Percentiles rank a stretch among this genome's conserved stretches.
Evolutionary conservation across 1,284 basidiomycete species (phyloP).

Genomic region (Leccinum fuscescens): DNA sequence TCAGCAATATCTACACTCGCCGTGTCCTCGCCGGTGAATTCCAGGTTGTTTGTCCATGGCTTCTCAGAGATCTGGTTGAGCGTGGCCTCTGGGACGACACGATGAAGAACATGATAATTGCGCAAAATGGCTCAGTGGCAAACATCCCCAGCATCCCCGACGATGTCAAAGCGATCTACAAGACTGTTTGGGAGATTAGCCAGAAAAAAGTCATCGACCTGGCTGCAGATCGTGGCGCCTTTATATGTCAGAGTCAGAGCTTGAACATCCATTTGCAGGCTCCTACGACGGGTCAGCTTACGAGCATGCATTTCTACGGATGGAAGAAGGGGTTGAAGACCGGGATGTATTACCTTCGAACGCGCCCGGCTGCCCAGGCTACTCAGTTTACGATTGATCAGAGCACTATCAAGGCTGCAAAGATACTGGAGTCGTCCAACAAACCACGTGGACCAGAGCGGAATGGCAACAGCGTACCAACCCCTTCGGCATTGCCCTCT

Average conservation of each 20-base stretch:
- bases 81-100: conserved; percentile 95
- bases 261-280: conserved; percentile 93
- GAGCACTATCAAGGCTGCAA: conserved; percentile 73
- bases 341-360: conserved; percentile 96
- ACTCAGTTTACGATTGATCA: conserved; percentile 98
- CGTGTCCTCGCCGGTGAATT: conserved; percentile 99
- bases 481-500: conserved; percentile 38
- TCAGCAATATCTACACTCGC: conserved; percentile 96
- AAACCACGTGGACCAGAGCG: conserved; percentile 18
- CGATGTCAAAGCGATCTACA: conserved; percentile 94
- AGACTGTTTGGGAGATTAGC: conserved; percentile 99
- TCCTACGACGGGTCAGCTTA: conserved; percentile 92
- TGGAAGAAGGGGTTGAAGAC: conserved; percentile 99
- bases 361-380: conserved; percentile 90
- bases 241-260: conserved; percentile 92
- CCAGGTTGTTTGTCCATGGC: conserved; percentile 99
- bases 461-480: conserved; percentile 29
- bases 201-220: conserved; percentile 99
- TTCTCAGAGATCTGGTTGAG: conserved; percentile 95
- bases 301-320: conserved; percentile 99
- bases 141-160: conserved; percentile 85
- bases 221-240: conserved; percentile 97
- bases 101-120: conserved; percentile 99
- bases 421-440: conserved; percentile 44
- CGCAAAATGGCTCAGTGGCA: conserved; percentile 94